Evolutionary conservation across 2,329 filamentous ascomycete species (phyloP).

Genomic region (Grosmannia huntii): DNA sequence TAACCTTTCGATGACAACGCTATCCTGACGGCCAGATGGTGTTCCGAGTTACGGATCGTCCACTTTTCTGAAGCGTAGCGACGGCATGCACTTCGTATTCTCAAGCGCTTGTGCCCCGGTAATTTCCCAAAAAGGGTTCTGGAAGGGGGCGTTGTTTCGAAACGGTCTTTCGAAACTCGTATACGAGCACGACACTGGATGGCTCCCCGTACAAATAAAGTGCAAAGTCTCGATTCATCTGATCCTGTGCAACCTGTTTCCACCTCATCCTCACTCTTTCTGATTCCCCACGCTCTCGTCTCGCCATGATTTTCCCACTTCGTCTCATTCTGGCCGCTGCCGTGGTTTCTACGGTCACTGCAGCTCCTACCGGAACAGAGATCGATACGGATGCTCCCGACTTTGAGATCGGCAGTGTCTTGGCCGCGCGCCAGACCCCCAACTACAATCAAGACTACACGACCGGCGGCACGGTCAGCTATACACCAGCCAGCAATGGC

Average conservation of each 20-base stretch:
- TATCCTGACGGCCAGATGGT: no score
- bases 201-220: background rate
- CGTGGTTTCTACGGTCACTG: slow-evolving; percentile 11
- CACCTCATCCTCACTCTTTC: background rate
- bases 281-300: background rate
- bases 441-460: slow-evolving; percentile 30
- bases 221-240: no score
- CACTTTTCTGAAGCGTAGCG: no score
- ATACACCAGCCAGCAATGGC: slow-evolving; percentile 15
- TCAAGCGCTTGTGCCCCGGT: no score
- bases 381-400: slow-evolving; percentile 14
- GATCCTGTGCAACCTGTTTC: background rate
- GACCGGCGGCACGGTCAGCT: slow-evolving; percentile 22
- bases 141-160: background rate
- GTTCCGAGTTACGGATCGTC: no score
- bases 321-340: slow-evolving; percentile 14
- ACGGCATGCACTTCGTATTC: no score
- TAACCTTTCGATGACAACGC: no score
- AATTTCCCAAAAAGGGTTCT: no score
- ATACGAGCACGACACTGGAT: background rate
- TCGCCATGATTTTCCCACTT: slow-evolving; percentile 14
- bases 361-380: slow-evolving; percentile 7
- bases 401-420: slow-evolving; percentile 15
- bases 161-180: background rate
- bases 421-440: slow-evolving; percentile 16